A percentile compares a stretch with the other conserved stretches of the same genome.
phyloP scores from a whole-genome alignment of 208 protist species.

The Angomonas ambiguus region DNA sequence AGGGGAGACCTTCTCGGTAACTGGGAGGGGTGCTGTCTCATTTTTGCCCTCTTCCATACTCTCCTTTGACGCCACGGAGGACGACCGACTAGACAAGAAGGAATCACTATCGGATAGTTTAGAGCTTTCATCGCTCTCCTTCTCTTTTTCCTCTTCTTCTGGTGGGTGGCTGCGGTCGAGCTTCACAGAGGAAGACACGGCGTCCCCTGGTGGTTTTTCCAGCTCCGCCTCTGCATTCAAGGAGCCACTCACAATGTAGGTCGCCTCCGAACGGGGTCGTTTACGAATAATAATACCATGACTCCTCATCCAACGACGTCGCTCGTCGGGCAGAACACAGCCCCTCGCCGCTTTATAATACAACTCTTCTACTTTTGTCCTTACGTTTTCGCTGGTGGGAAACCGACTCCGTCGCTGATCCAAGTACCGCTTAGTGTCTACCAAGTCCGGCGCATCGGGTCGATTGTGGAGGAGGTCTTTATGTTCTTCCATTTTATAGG shows the following conservation, averaged over 20 bases:
- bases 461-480: conserved; percentile 81
- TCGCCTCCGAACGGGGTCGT: conserved; percentile 45
- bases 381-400: conserved; percentile 72
- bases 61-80: not conserved
- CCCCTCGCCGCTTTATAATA: conserved; percentile 83
- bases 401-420: conserved; percentile 65
- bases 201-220: not conserved
- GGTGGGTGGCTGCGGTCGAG: not conserved
- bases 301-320: conserved; percentile 74
- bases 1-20: not conserved
- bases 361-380: conserved; percentile 80
- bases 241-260: conserved; percentile 41
- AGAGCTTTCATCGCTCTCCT: not conserved
- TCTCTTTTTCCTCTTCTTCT: not conserved
- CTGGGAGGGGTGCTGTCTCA: not conserved
- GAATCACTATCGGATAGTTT: not conserved
- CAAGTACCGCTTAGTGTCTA: conserved; percentile 58
- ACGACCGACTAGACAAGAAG: not conserved
- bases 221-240: conserved; percentile 18
- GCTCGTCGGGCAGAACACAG: conserved; percentile 66
- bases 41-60: not conserved
- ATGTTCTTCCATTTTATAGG: conserved; percentile 85
- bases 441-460: conserved; percentile 76
- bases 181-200: not conserved
- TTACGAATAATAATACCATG: conserved; percentile 75